phyloP scores from a whole-genome alignment of 805 yeast genomes.

The Saturnispora diversa region DNA sequence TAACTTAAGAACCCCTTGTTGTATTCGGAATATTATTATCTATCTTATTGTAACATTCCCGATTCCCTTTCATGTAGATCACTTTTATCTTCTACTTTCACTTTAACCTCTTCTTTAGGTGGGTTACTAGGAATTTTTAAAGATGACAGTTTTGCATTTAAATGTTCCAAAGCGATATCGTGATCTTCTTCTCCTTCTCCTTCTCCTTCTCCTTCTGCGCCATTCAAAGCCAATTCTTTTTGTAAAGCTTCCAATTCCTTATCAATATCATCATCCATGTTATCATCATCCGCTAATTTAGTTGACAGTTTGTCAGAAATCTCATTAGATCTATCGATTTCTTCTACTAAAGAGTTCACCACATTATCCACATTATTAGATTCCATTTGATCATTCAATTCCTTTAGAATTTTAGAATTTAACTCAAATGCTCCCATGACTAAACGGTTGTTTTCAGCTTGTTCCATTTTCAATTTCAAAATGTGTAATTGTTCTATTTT shows the following conservation, averaged over 20 bases:
- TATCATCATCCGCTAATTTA: not conserved
- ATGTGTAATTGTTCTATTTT: constrained; percentile 21
- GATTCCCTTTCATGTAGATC: too few species aligned
- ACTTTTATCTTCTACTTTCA: too few species aligned
- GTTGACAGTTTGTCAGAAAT: constrained; percentile 16
- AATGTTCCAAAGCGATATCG: constrained; percentile 2
- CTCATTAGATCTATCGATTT: constrained; percentile 18
- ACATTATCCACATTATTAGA: constrained; percentile 17
- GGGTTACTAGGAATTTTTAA: constrained; percentile 15
- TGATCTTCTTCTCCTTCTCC: constrained; percentile 2
- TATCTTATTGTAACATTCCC: too few species aligned
- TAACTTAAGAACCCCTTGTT: not conserved
- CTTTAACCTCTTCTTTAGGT: too few species aligned
- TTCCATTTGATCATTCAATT: constrained; percentile 19
- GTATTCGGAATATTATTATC: not conserved
- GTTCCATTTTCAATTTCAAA: constrained; percentile 22
- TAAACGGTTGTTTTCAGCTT: constrained; percentile 22
- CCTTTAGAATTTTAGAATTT: constrained; percentile 21
- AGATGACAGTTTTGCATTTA: constrained; percentile 10
- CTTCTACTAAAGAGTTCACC: constrained; percentile 17
- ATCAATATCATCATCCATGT: constrained; percentile 21
- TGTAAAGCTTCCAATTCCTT: constrained; percentile 17
- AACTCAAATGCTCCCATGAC: constrained; percentile 21
- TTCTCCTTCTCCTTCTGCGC: not conserved
- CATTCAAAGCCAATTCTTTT: constrained; percentile 10